Evolutionary conservation across 805 yeast species (phyloP).

Genomic region (Cyberlindnera samutprakarnensis): DNA sequence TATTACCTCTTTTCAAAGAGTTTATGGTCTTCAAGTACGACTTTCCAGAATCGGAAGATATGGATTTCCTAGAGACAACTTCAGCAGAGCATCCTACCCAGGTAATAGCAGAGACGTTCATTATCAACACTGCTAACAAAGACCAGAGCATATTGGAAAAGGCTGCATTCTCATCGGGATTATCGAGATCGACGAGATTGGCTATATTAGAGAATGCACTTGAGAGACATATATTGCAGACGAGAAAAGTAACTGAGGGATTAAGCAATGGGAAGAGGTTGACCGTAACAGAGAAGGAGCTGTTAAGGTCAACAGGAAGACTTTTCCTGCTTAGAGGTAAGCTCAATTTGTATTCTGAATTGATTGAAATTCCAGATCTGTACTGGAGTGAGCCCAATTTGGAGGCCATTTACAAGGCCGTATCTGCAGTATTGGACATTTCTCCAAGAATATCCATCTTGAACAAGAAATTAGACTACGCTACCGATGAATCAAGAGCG

Average conservation of each 20-base stretch:
- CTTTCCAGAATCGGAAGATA: constrained; percentile 70
- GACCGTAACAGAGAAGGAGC: constrained; percentile 49
- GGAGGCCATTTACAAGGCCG: constrained; percentile 65
- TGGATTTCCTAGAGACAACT: constrained; percentile 54
- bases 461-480: constrained; percentile 82
- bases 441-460: constrained; percentile 69
- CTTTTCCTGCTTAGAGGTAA: constrained; percentile 73
- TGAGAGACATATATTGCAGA: constrained; percentile 58
- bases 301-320: constrained; percentile 63
- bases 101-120: constrained; percentile 63
- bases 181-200: constrained; percentile 79
- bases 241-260: constrained; percentile 57
- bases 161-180: constrained; percentile 83
- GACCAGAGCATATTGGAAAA: constrained; percentile 59
- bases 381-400: constrained; percentile 90
- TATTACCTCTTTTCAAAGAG: constrained; percentile 43
- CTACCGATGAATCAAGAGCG: constrained; percentile 81
- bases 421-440: constrained; percentile 69
- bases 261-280: constrained; percentile 55
- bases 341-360: constrained; percentile 76
- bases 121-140: constrained; percentile 44
- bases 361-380: constrained; percentile 86
- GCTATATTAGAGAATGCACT: constrained; percentile 70
- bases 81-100: constrained; percentile 23
- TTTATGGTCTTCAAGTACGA: constrained; percentile 43